These are phyloP conservation scores for Macaranga tanarius DNA, from an alignment of 441 rosid species.

Conservation along the genomic window DNA sequence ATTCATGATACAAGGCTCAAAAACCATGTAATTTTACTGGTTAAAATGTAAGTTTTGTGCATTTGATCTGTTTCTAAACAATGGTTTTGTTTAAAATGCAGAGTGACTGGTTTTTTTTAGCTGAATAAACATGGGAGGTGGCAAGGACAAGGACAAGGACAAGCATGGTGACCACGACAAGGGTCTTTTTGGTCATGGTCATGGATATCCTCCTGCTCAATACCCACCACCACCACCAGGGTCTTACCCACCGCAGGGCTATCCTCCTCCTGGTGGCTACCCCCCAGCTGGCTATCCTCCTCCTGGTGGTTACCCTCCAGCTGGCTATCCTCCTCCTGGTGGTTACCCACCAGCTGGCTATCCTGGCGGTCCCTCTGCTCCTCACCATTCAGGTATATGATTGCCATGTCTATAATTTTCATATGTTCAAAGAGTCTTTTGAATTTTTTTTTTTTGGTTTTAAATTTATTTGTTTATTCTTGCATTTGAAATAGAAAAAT, in stretches of 20 bases:
- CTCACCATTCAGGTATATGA: conserved; percentile 14
- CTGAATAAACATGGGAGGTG: conserved; percentile 51
- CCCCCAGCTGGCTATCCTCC: conserved; percentile 36
- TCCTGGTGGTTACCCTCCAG: conserved; percentile 40
- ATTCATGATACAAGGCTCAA: too few relatives aligned
- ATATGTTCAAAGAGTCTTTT: neutral
- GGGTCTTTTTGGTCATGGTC: conserved; percentile 40
- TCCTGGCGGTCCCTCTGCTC: conserved; percentile 15
- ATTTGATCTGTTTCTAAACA: too few relatives aligned
- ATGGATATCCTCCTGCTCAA: conserved; percentile 33
- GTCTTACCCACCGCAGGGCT: conserved; percentile 26
- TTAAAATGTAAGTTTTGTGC: too few relatives aligned
- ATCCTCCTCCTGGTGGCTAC: conserved; percentile 25
- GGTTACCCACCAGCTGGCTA: conserved; percentile 28
- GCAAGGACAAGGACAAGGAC: conserved; percentile 34
- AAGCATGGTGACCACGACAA: conserved; percentile 46
- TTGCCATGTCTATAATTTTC: neutral
- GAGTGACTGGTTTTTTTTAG: neutral
- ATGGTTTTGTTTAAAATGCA: too few relatives aligned
- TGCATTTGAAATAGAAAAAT: too few relatives aligned
- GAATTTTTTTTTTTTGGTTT: neutral
- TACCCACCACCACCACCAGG: conserved; percentile 31
- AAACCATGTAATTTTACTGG: too few relatives aligned
- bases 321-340: conserved; percentile 22
- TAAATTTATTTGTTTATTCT: neutral